Percentiles rank a stretch among this genome's conserved stretches.
Conservation (phyloP, 2,329 filamentous ascomycete genomes). For the Fusarium odoratissimum region DNA sequence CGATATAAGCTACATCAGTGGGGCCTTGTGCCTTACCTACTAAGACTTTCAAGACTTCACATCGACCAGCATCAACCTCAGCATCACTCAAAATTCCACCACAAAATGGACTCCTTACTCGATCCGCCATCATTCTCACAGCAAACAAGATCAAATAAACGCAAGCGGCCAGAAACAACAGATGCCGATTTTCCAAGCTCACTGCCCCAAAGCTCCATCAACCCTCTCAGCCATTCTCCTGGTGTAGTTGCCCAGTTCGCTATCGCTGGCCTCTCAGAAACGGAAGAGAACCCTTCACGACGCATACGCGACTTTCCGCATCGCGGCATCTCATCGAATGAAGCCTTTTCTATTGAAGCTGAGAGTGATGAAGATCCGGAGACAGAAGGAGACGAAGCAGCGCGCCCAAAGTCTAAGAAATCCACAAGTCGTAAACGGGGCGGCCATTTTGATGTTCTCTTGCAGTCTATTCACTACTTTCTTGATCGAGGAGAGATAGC, state of each 20-base stretch:
- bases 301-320: constrained; percentile 63
- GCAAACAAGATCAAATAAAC: constrained; percentile 31
- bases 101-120: constrained; percentile 32
- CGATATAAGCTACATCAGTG: constrained; percentile 9
- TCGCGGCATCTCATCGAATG: constrained; percentile 44
- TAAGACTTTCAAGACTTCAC: constrained; percentile 11
- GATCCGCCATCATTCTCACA: constrained; percentile 39
- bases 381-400: constrained; percentile 21
- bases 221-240: constrained; percentile 67
- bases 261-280: constrained; percentile 63
- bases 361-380: constrained; percentile 37
- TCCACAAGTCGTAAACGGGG: constrained; percentile 24
- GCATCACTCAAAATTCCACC: neutral
- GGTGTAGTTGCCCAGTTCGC: constrained; percentile 64
- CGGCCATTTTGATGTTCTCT: constrained; percentile 73
- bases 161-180: constrained; percentile 28
- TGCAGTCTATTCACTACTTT: constrained; percentile 77
- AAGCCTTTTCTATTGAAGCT: constrained; percentile 19
- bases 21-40: constrained; percentile 12
- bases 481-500: constrained; percentile 76
- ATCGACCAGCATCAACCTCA: neutral
- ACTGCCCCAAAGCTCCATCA: constrained; percentile 55
- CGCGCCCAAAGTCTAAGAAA: constrained; percentile 27
- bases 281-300: constrained; percentile 58
- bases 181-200: constrained; percentile 25